These are phyloP conservation scores for Melastoma candidum DNA, from an alignment of 441 rosid genomes.

Conservation along the genomic window DNA sequence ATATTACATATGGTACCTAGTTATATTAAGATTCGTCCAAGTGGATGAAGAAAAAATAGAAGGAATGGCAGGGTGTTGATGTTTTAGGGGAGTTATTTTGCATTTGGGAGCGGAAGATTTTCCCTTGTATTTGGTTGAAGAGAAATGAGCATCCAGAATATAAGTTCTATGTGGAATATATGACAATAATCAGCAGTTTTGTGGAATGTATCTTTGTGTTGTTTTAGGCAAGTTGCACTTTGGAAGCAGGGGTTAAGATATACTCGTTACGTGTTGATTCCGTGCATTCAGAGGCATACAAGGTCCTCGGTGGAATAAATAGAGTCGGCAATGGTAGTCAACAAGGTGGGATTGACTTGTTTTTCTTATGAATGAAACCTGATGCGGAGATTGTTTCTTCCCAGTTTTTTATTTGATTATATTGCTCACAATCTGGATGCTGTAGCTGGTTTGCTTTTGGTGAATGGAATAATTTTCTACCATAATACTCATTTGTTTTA, in stretches of 20 bases:
- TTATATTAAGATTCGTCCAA: no score
- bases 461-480: neutral
- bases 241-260: slow-evolving; percentile 96
- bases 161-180: neutral
- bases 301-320: slow-evolving; percentile 84
- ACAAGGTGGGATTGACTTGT: slow-evolving; percentile 37
- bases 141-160: no score
- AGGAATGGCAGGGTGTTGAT: no score
- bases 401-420: no score
- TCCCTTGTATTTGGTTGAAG: no score
- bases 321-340: slow-evolving; percentile 63
- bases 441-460: no score
- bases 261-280: slow-evolving; percentile 88
- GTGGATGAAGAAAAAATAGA: no score
- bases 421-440: no score
- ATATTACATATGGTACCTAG: no score
- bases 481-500: neutral
- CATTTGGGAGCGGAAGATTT: no score
- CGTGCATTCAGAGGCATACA: slow-evolving; percentile 85
- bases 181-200: neutral
- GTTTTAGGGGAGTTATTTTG: no score
- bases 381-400: no score
- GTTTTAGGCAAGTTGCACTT: slow-evolving; percentile 81
- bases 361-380: neutral
- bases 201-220: slow-evolving; percentile 1